Conservation (phyloP, 2,329 filamentous ascomycete species). For the Talaromyces sp. region DNA sequence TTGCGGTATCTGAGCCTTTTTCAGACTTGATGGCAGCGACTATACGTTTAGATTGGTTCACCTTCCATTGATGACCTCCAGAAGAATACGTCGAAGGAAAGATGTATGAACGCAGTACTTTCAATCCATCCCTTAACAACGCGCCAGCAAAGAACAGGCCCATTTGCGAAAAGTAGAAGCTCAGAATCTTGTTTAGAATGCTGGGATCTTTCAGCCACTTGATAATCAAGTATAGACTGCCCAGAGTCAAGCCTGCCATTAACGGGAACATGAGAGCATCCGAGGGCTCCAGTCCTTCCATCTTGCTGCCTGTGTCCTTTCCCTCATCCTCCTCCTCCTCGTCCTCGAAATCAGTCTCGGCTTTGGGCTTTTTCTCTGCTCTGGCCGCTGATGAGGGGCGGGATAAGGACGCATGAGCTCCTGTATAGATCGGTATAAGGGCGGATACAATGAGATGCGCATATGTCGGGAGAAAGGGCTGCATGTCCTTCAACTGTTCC, state of each 20-base stretch:
- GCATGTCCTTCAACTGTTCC: conserved; percentile 42
- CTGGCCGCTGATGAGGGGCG: conserved; percentile 75
- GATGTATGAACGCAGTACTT: conserved; percentile 62
- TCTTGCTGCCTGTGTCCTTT: conserved; percentile 55
- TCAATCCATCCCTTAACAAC: conserved; percentile 68
- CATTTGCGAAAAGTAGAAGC: conserved; percentile 77
- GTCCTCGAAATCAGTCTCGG: conserved; percentile 19
- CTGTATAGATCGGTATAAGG: conserved; percentile 77
- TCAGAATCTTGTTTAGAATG: conserved; percentile 76
- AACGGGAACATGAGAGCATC: conserved; percentile 86
- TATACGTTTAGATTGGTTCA: conserved; percentile 30
- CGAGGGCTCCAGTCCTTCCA: conserved; percentile 67
- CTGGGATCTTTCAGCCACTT: conserved; percentile 81
- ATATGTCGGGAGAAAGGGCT: conserved; percentile 55
- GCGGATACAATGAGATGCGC: conserved; percentile 65
- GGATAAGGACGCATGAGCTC: conserved; percentile 78
- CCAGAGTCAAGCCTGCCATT: conserved; percentile 68
- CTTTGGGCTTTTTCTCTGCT: conserved; percentile 45
- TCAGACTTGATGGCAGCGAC: conserved; percentile 26
- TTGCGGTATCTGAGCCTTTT: conserved; percentile 11
- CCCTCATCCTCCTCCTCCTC: conserved; percentile 48
- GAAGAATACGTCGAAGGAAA: conserved; percentile 69
- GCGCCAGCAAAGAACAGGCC: conserved; percentile 73
- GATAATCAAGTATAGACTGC: conserved; percentile 80
- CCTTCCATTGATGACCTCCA: conserved; percentile 50